Evolutionary conservation across 1,139 yeast species (phyloP), one percentile per base, ranked within the genome.

Genomic region (Candida dubliniensis): DNA sequence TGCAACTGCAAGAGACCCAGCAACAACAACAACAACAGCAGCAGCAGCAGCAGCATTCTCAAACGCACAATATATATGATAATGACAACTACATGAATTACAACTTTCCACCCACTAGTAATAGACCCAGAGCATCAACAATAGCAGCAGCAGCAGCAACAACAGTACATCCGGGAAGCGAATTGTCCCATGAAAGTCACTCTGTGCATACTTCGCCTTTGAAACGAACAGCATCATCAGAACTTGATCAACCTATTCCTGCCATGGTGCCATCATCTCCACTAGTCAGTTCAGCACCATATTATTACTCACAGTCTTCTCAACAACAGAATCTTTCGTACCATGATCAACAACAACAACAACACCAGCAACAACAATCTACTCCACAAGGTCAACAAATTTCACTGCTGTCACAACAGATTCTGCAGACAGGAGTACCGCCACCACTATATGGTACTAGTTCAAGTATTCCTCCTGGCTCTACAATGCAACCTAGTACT

Each of bases 201-300:
- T 35, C 43, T 1, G 37, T 56, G 43, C 50, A 40, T 36, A 42
- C 50, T 10, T 48, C 53, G 7, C 51, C 51, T 9, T 39, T 50
- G 33, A 48, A 48, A 31, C 35, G 52, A 27, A 24, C 41, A 13
- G 52, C 51, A 12, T 45, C 51, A 9, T 31, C 48, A 8, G 49
- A 42, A n/a, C 41, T 43, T 13, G 50, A 47, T 31, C 32, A 46
- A 4, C n/a, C 35, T 7, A 26, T 39, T 9, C 31, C 45, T 5
- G 37, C 43, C 33, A 39, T 46, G 36, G 31, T 44, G n/a, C 31
- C 50, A 9, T 41, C 52, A 3, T 43, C 52, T 8, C 33, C 37
- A 11, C 41, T 36, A 9, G 36, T 35, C 11, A 37, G 26, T 11
- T 15, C 46, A 15, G 29, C 44, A 10, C 24, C 40, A 11, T 42